phyloP scores from a whole-genome alignment of 208 protist genomes.

The Trypanosoma melophagium region DNA sequence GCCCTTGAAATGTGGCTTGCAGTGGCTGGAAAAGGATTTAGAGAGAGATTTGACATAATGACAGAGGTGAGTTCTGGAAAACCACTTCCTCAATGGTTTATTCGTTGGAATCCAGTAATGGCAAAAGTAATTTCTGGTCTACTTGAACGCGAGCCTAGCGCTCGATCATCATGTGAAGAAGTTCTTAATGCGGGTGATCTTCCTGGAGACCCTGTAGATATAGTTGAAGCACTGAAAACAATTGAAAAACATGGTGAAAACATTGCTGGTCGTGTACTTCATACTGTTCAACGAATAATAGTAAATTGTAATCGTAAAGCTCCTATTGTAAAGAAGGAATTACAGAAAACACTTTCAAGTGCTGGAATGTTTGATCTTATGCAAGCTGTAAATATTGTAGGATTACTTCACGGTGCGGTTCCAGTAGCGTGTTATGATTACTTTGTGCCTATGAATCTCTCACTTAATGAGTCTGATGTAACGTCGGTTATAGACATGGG shows the following conservation, averaged over 20 bases:
- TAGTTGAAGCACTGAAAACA: conserved; percentile 64
- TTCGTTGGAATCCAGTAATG: conserved; percentile 51
- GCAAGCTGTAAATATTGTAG: conserved; percentile 53
- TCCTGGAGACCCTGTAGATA: conserved; percentile 74
- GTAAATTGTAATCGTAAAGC: conserved; percentile 47
- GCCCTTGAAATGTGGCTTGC: conserved; percentile 87
- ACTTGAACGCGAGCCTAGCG: conserved; percentile 46
- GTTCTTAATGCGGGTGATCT: conserved; percentile 65
- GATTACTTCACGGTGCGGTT: conserved; percentile 57
- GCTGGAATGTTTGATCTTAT: conserved; percentile 39
- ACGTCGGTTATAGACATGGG: conserved; percentile 45
- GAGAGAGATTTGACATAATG: conserved; percentile 81
- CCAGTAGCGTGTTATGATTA: conserved; percentile 38
- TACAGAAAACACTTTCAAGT: conserved; percentile 33
- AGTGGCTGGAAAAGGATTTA: conserved; percentile 73
- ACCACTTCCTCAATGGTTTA: conserved; percentile 72
- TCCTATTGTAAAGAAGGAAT: conserved; percentile 29
- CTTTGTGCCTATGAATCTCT: conserved; percentile 53
- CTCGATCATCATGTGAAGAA: conserved; percentile 60
- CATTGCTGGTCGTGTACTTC: conserved; percentile 60
- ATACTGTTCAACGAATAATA: conserved; percentile 43
- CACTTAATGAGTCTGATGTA: conserved; percentile 44
- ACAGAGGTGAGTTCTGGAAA: conserved; percentile 62
- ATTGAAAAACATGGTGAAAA: conserved; percentile 67
- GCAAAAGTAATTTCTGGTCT: conserved; percentile 58